phyloP scores from a whole-genome alignment of 2,329 filamentous ascomycete species.

The Decorospora gaudefroyi region DNA sequence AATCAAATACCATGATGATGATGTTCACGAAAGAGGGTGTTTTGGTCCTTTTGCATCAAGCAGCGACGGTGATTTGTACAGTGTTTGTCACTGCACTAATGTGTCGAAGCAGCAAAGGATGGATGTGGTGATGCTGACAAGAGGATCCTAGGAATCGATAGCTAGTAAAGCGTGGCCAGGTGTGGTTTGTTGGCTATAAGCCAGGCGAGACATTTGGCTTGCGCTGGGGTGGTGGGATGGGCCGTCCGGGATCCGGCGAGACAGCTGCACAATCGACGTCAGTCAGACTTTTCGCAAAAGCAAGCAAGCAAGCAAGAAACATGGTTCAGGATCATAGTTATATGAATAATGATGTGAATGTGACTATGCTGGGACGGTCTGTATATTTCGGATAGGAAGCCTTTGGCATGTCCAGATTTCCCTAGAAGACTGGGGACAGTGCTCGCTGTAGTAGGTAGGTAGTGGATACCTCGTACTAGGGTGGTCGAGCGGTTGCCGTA shows the following conservation, averaged over 20 bases:
- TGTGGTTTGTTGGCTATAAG: constrained; percentile 6
- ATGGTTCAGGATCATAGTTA: too few species aligned
- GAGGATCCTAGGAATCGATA: neutral
- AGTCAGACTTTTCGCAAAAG: constrained; percentile 8
- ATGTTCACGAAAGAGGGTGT: constrained; percentile 25
- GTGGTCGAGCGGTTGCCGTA: constrained; percentile 17
- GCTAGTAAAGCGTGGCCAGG: neutral
- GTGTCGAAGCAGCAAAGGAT: too few species aligned
- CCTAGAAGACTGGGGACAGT: too few species aligned
- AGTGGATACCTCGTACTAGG: too few species aligned
- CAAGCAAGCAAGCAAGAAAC: too few species aligned
- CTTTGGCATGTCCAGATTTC: too few species aligned
- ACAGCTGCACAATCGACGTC: constrained; percentile 19
- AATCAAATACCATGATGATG: constrained; percentile 43
- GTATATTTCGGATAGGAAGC: too few species aligned
- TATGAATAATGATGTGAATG: too few species aligned
- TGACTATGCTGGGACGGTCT: too few species aligned
- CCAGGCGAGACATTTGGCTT: constrained; percentile 5
- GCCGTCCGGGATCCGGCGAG: constrained; percentile 17
- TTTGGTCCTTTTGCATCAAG: too few species aligned
- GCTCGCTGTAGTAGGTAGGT: too few species aligned
- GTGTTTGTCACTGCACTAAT: too few species aligned
- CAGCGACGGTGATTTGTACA: neutral
- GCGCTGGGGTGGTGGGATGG: constrained; percentile 11
- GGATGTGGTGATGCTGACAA: neutral